Base-by-base conservation (phyloP, 352 stramenopile species). In the Phytophthora multivora region DNA sequence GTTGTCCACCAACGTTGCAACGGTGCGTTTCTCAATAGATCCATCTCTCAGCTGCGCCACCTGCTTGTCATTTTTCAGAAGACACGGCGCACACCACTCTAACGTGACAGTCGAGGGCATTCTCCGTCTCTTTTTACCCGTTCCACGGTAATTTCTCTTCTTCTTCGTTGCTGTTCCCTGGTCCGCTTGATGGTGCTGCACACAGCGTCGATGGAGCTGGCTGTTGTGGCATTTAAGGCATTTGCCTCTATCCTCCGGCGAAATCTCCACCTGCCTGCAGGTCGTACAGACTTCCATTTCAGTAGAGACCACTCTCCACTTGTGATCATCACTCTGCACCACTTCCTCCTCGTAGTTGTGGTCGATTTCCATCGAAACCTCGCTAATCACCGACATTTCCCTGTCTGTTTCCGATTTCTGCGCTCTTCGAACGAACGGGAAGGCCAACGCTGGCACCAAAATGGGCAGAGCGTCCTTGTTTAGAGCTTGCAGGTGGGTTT, bases 231-330 rank as follows among this genome's bases (percentile, higher is more conserved):
- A 89, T 21, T 65, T 69, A 2, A 31, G 49, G 41, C 80, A 89
- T 0, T 25, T 63, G 12, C 11, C 51, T 28, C 35, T 56, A 6
- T 92, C 77, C 6, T 54, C 56, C 0, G 50, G 12, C 4, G n/a
- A 43, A 47, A 92, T 70, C 40, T 83, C 60, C 43, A 89, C 68
- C 39, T 90, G 79, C 33, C 79, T 68, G 43, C 83, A 92, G 4
- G 66, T 73, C 28, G 59, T 70, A 46, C 83, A 90, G 13, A 90
- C 69, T 28, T 87, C 71, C 47, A 92, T 50, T 1, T 58, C 38
- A 40, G 72, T 69, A 0, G 71, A 73, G 12, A 88, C 65, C 21
- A 87, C 63, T 35, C 47, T 50, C 74, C 73, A 82, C 0, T 55
- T 36, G 5, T 40, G 50, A 3, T 9, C 43, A 26, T 70, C 68